A percentile compares a stretch with the other conserved stretches of the same genome.
phyloP scores from a whole-genome alignment of 768 basidiomycete genomes.

The Boletales sp. region DNA sequence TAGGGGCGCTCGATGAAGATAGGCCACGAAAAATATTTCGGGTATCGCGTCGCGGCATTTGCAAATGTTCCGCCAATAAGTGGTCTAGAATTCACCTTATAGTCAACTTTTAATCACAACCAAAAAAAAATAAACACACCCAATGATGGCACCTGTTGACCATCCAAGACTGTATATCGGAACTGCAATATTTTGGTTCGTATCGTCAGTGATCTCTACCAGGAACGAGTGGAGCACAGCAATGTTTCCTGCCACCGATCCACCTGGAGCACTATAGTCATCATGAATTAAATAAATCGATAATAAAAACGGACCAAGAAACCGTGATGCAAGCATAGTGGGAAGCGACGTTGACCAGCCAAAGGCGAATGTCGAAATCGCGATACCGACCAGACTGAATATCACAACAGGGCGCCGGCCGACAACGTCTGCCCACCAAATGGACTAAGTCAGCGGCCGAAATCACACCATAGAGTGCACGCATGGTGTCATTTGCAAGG shows the following conservation, averaged over 20 bases:
- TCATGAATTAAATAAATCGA: not conserved
- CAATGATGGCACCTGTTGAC: not conserved
- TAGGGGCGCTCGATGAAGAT: conserved; percentile 8
- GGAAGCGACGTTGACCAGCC: conserved; percentile 10
- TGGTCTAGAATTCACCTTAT: not conserved
- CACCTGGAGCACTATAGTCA: not conserved
- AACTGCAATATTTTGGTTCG: conserved; percentile 10
- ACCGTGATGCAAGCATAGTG: conserved; percentile 2
- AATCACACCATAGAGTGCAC: not conserved
- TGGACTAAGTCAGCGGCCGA: not conserved
- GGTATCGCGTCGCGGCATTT: conserved; percentile 1
- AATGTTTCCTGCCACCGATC: conserved; percentile 6
- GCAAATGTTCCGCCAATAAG: conserved; percentile 7
- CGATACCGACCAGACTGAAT: not conserved
- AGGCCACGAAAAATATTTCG: conserved; percentile 4
- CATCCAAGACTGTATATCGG: conserved; percentile 8
- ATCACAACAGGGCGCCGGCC: conserved; percentile 59
- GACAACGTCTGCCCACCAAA: conserved; percentile 40
- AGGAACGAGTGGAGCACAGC: conserved; percentile 10
- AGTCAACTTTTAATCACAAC: not conserved
- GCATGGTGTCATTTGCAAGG: too few relatives aligned
- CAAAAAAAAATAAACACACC: not conserved
- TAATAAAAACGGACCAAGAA: not conserved
- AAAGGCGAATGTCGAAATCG: conserved; percentile 2
- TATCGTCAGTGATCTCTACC: conserved; percentile 12